These are phyloP conservation scores for Candida stauntonica DNA, from an alignment of 805 yeast species.

Conservation along the genomic window DNA sequence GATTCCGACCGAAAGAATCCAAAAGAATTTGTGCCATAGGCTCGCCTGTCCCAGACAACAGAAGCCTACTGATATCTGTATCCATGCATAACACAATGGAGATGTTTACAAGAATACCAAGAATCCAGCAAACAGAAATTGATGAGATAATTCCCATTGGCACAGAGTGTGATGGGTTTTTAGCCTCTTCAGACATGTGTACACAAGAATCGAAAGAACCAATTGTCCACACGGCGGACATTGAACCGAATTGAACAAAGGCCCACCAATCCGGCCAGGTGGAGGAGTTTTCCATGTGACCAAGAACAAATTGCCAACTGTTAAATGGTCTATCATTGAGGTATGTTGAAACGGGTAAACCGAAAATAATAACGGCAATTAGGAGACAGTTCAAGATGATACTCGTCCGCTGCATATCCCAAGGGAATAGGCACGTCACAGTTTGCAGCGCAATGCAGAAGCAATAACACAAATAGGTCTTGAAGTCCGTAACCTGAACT, in stretches of 20 bases:
- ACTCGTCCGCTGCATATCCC: conserved; percentile 36
- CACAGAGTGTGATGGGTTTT: conserved; percentile 55
- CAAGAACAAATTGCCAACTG: conserved; percentile 51
- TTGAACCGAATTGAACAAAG: conserved; percentile 44
- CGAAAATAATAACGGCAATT: conserved; percentile 48
- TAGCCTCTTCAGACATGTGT: conserved; percentile 71
- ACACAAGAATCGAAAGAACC: conserved; percentile 70
- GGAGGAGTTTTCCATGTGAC: conserved; percentile 43
- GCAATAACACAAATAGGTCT: conserved; percentile 54
- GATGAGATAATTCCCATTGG: conserved; percentile 65
- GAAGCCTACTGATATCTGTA: conserved; percentile 38
- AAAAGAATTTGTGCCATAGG: conserved; percentile 62
- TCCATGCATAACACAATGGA: conserved; percentile 52
- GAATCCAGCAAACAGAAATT: conserved; percentile 48
- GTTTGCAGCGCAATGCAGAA: conserved; percentile 49
- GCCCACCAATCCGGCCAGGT: conserved; percentile 61
- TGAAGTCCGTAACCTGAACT: conserved; percentile 46
- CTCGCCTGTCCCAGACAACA: conserved; percentile 47
- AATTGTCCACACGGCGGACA: conserved; percentile 73
- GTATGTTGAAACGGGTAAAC: conserved; percentile 52
- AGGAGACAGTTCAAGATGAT: conserved; percentile 47
- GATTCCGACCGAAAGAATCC: conserved; percentile 57
- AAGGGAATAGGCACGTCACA: conserved; percentile 23
- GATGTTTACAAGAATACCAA: conserved; percentile 55
- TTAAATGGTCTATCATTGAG: conserved; percentile 34